phyloP scores from a whole-genome alignment of 331 rosid genomes.

The Phaseolus coccineus region DNA sequence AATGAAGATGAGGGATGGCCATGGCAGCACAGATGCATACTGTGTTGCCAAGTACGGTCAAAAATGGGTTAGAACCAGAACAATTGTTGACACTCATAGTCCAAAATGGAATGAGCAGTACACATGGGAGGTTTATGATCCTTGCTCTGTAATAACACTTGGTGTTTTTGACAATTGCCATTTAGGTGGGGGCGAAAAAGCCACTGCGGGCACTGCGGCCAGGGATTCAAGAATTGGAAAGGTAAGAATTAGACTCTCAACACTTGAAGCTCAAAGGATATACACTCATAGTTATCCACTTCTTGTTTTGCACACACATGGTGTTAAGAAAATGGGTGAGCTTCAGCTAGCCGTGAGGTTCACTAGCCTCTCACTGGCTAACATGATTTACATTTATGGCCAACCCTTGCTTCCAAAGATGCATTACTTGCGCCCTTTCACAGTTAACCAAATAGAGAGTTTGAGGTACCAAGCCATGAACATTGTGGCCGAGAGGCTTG shows the following conservation, averaged over 20 bases:
- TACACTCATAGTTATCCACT: slow-evolving; percentile 82
- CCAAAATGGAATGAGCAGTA: slow-evolving; percentile 98
- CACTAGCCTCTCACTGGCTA: slow-evolving; percentile 78
- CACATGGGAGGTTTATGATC: slow-evolving; percentile 95
- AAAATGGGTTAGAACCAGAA: slow-evolving; percentile 92
- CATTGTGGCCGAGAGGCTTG: slow-evolving; percentile 73
- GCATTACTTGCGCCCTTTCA: slow-evolving; percentile 91
- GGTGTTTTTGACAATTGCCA: slow-evolving; percentile 92
- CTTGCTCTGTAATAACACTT: slow-evolving; percentile 83
- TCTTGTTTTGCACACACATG: slow-evolving; percentile 75
- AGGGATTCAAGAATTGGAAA: slow-evolving; percentile 83
- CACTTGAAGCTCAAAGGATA: slow-evolving; percentile 75
- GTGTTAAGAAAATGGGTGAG: slow-evolving; percentile 94
- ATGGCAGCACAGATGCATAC: slow-evolving; percentile 82
- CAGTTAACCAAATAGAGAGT: slow-evolving; percentile 85
- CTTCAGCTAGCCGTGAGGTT: slow-evolving; percentile 87
- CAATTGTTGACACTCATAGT: slow-evolving; percentile 69
- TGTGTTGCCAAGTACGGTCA: slow-evolving; percentile 92
- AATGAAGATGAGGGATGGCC: slow-evolving; percentile 82
- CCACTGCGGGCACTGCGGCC: slow-evolving; percentile 47
- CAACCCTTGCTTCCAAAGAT: slow-evolving; percentile 90
- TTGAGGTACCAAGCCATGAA: slow-evolving; percentile 89
- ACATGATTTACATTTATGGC: slow-evolving; percentile 73
- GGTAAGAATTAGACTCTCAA: slow-evolving; percentile 84
- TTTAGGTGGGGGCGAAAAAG: slow-evolving; percentile 66